Evolutionary conservation across 805 yeast species (phyloP), one percentile per base, ranked within the genome.

Genomic region (Teunomyces tritomae): DNA sequence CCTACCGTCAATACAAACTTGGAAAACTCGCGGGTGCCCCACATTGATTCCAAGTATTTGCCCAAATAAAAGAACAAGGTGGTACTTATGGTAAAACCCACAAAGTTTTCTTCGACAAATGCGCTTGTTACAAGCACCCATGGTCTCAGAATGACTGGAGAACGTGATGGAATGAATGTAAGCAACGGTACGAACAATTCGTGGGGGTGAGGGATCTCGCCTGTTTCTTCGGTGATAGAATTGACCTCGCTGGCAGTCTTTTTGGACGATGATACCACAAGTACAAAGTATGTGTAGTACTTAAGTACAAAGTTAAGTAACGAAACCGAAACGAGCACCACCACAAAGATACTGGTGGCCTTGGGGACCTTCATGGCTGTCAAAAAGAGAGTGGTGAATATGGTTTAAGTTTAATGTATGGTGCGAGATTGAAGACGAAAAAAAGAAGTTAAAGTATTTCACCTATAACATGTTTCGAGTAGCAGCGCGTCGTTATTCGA

Each of bases 1-100:
- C 72, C 61, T 40, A 63, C 64, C 4, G 76, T 59, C 6, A 73
- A 39, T 6, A 78, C 59, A 58, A 81, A 84, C 52, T 70, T 71
- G 10, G 75, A 55, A 51, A 80, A 67, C 53, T 82, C 86, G 39
- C 59, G 66, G 27, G 79, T 57, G 3, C 85, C 80, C 90, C 91
- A 85, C 34, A 78, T 73, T 50, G 76, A 74, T 57, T 85, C 91
- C 53, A 84, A 74, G 65, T 82, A 85, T 44, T 78, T 71, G 3
- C 88, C 89, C 30, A 85, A 74, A 55, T 77, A 79, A 45, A 73
- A 65, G 9, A 79, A 55, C 11, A 76, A 60, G 17, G 70, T 48
- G 17, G 71, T 56, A 17, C 77, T 64, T 6, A 70, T 55, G 5
- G 68, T 39, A 9, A 75, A 65, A 3, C 76, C 66, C 10, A 76